Evolutionary conservation across 768 basidiomycete species (phyloP).

Genomic region (Trametes elegans): DNA sequence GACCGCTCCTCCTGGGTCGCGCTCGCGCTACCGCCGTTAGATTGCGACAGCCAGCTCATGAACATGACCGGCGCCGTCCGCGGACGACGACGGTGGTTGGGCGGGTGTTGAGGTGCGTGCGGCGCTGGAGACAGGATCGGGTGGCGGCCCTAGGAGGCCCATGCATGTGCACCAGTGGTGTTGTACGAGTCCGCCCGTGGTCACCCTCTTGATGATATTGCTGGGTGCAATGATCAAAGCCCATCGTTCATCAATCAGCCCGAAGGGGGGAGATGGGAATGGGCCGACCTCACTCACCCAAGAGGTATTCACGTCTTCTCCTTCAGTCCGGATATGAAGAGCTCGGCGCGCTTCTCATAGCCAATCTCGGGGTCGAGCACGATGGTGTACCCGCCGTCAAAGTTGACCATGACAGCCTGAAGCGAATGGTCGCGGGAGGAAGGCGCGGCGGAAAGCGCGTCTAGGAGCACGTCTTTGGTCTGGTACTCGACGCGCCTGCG

Average conservation of each 20-base stretch:
- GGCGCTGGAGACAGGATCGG: not conserved
- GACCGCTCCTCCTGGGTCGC: not conserved
- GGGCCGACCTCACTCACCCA: not conserved
- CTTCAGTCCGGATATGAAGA: not conserved
- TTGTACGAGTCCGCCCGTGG: not conserved
- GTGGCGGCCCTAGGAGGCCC: not conserved
- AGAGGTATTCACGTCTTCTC: not conserved
- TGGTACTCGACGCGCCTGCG: conserved; percentile 14
- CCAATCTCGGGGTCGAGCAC: conserved; percentile 19
- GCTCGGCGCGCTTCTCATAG: conserved; percentile 5
- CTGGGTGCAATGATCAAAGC: not conserved
- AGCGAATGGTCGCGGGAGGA: not conserved
- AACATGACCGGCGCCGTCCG: no score
- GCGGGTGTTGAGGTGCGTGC: not conserved
- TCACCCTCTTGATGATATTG: not conserved
- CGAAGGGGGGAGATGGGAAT: not conserved
- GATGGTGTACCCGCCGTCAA: conserved; percentile 21
- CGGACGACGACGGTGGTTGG: not conserved
- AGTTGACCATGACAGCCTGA: conserved; percentile 1
- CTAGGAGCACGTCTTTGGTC: conserved; percentile 14
- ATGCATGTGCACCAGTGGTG: conserved; percentile 3
- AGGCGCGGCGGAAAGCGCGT: conserved; percentile 8
- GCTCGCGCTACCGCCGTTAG: not conserved
- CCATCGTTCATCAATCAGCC: no score
- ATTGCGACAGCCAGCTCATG: conserved; percentile 10